Conservation (phyloP, 2,329 filamentous ascomycete genomes). For the Scolecobasidium constrictum region DNA sequence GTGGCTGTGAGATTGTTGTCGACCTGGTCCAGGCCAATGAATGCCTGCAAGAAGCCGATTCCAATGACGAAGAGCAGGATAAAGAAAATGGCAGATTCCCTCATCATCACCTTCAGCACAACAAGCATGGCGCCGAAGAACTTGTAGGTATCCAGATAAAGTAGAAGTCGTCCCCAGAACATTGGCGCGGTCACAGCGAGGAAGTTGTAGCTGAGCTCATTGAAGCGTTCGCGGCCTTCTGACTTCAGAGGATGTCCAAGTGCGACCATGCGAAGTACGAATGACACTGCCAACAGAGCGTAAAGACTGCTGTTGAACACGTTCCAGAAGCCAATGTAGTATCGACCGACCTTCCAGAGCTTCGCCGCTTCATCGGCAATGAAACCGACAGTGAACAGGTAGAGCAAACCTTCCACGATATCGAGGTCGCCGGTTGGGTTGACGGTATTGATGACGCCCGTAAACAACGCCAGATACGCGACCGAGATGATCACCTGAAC, state of each 20-base stretch:
- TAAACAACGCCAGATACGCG: constrained; percentile 76
- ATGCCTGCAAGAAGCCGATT: constrained; percentile 82
- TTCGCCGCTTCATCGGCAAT: constrained; percentile 80
- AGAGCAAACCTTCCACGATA: constrained; percentile 70
- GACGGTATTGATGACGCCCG: constrained; percentile 85
- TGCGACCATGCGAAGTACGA: constrained; percentile 69
- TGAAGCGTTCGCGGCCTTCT: constrained; percentile 50
- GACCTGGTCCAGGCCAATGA: constrained; percentile 79
- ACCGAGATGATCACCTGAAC: constrained; percentile 78
- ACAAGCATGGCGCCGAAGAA: constrained; percentile 99
- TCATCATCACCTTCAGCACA: constrained; percentile 65
- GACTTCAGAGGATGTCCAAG: constrained; percentile 47
- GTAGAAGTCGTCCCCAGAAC: constrained; percentile 88
- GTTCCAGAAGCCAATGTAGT: constrained; percentile 94
- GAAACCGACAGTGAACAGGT: constrained; percentile 85
- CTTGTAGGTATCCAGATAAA: constrained; percentile 85
- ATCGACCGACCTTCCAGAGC: constrained; percentile 85
- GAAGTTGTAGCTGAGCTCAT: constrained; percentile 84
- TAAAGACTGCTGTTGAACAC: constrained; percentile 86
- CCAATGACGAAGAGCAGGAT: constrained; percentile 77
- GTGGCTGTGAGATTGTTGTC: constrained; percentile 55
- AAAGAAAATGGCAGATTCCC: constrained; percentile 84
- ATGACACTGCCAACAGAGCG: constrained; percentile 62
- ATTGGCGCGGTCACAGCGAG: constrained; percentile 86
- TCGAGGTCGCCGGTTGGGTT: constrained; percentile 79